These are phyloP conservation scores for Monosporascus sp. DNA, from an alignment of 2,329 filamentous ascomycete genomes.

Conservation along the genomic window DNA sequence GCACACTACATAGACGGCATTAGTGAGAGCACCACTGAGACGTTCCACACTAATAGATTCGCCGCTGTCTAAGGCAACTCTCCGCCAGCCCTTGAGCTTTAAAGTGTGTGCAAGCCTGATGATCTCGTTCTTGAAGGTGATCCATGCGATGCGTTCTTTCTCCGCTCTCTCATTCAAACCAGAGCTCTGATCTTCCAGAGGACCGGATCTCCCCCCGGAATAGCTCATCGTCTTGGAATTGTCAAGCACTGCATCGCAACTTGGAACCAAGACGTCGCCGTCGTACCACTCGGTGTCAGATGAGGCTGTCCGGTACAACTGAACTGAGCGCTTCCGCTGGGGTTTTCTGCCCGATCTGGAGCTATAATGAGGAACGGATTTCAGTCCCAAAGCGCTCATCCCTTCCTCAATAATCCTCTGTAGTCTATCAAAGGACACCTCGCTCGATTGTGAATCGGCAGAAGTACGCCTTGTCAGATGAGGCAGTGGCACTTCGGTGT, in stretches of 20 bases:
- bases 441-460: slow-evolving; percentile 60
- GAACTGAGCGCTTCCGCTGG: slow-evolving; percentile 29
- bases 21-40: slow-evolving; percentile 87
- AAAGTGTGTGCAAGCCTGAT: slow-evolving; percentile 85
- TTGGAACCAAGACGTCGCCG: slow-evolving; percentile 75
- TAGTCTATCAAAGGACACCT: slow-evolving; percentile 71
- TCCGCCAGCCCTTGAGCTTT: slow-evolving; percentile 85
- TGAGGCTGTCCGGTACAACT: slow-evolving; percentile 49
- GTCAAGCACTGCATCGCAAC: slow-evolving; percentile 78
- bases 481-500: slow-evolving; percentile 4
- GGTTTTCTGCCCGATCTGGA: slow-evolving; percentile 40
- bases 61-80: slow-evolving; percentile 67
- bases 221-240: slow-evolving; percentile 87
- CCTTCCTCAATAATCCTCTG: slow-evolving; percentile 73
- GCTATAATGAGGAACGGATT: slow-evolving; percentile 37
- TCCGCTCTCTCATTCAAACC: slow-evolving; percentile 43
- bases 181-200: slow-evolving; percentile 35
- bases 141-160: slow-evolving; percentile 74
- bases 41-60: slow-evolving; percentile 66
- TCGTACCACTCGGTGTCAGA: slow-evolving; percentile 85
- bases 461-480: slow-evolving; percentile 42
- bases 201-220: slow-evolving; percentile 44
- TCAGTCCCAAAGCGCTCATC: slow-evolving; percentile 49
- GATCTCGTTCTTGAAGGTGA: slow-evolving; percentile 87
- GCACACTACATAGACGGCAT: slow-evolving; percentile 90